A percentile compares a stretch with the other conserved stretches of the same genome.
These are phyloP conservation scores for Boechera retrofracta DNA, from an alignment of 345 rosid genomes.

Conservation along the genomic window DNA sequence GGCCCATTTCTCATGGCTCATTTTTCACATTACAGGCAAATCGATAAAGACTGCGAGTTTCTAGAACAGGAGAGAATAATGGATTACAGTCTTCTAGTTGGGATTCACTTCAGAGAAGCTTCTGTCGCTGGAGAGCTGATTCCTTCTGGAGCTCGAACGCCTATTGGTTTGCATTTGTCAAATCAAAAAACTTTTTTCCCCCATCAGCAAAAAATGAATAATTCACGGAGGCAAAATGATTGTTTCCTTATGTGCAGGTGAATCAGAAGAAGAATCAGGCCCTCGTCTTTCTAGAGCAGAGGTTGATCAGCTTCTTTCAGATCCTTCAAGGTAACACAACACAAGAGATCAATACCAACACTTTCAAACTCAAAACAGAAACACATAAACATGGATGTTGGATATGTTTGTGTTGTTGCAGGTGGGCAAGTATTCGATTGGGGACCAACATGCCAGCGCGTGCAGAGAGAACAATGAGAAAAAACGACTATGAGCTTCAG, in stretches of 20 bases:
- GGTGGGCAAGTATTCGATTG: constrained; percentile 80
- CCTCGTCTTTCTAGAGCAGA: constrained; percentile 49
- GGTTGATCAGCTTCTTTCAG: constrained; percentile 46
- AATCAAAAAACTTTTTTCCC: background rate
- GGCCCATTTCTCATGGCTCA: constrained; percentile 15
- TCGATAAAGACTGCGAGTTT: constrained; percentile 90
- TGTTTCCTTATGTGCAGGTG: constrained; percentile 36
- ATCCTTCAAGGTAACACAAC: constrained; percentile 49
- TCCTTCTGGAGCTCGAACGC: constrained; percentile 60
- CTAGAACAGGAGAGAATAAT: constrained; percentile 94
- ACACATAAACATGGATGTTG: background rate
- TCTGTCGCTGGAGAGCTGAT: constrained; percentile 69
- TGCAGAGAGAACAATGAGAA: constrained; percentile 75
- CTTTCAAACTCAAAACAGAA: background rate
- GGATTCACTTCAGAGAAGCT: constrained; percentile 86
- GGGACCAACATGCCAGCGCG: constrained; percentile 83
- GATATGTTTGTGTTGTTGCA: constrained; percentile 40
- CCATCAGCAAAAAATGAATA: background rate
- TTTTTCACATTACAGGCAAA: constrained; percentile 61
- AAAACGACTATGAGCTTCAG: constrained; percentile 57
- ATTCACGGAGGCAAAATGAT: background rate
- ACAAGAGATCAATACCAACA: constrained; percentile 6
- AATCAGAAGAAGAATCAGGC: constrained; percentile 44
- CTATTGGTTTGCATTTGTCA: constrained; percentile 44
- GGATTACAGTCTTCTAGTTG: constrained; percentile 96